These are phyloP conservation scores for Phaeolepiota aurea DNA, from an alignment of 768 basidiomycete species.

Conservation along the genomic window DNA sequence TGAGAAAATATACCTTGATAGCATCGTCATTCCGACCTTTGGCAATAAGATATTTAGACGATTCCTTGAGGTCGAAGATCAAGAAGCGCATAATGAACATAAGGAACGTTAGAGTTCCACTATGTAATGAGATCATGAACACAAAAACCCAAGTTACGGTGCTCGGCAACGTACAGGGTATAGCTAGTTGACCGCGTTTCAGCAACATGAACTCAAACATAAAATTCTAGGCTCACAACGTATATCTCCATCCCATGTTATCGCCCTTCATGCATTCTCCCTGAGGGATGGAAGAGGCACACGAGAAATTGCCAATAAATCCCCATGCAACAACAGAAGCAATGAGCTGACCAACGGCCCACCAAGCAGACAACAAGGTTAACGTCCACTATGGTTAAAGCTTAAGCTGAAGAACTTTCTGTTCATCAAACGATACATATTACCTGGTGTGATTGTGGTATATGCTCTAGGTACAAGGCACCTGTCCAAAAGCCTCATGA, in stretches of 20 bases:
- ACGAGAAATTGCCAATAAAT: slow-evolving; percentile 49
- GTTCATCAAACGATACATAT: too few relatives aligned
- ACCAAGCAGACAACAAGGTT: slow-evolving; percentile 46
- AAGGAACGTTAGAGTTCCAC: slow-evolving; percentile 38
- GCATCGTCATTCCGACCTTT: slow-evolving; percentile 52
- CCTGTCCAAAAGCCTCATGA: slow-evolving; percentile 12
- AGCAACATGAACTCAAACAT: background rate
- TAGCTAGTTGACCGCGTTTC: background rate
- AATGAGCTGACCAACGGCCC: slow-evolving; percentile 41
- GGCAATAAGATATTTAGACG: slow-evolving; percentile 51
- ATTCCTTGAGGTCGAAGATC: slow-evolving; percentile 52
- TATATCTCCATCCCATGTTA: slow-evolving; percentile 60
- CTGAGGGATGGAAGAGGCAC: slow-evolving; percentile 21
- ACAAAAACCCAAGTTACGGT: background rate
- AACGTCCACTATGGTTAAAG: slow-evolving; percentile 36
- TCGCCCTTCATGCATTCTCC: slow-evolving; percentile 34
- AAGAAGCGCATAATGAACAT: slow-evolving; percentile 49
- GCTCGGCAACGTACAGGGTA: slow-evolving; percentile 31
- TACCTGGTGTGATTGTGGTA: slow-evolving; percentile 33
- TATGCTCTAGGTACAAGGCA: slow-evolving; percentile 35
- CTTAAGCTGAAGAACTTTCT: slow-evolving; percentile 6
- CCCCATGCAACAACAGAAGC: slow-evolving; percentile 47
- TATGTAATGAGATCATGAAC: slow-evolving; percentile 10
- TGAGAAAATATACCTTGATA: slow-evolving; percentile 23
- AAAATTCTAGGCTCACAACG: slow-evolving; percentile 23